Percentiles rank a stretch among this genome's conserved stretches.
Conservation (phyloP, 805 yeast species). For the Spathaspora gorwiae region DNA sequence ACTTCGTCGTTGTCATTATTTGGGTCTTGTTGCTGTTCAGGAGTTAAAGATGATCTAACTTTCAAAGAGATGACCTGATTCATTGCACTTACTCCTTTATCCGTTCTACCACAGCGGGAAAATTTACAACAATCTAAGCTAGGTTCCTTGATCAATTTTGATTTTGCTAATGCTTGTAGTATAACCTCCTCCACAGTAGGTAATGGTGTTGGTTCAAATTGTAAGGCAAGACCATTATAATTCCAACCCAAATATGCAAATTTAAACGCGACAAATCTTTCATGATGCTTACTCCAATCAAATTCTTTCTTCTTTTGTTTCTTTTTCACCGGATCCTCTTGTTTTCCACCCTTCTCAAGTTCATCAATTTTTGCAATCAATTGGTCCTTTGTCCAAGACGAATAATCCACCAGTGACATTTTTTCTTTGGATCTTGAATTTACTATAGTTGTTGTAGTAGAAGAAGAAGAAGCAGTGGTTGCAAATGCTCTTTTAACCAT, state of each 20-base stretch:
- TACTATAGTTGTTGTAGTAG: neutral
- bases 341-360: conserved; percentile 40
- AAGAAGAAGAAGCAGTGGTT: neutral
- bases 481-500: conserved; percentile 5
- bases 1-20: conserved; percentile 62
- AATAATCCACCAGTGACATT: conserved; percentile 31
- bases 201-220: conserved; percentile 66
- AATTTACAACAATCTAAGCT: conserved; percentile 65
- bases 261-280: conserved; percentile 69
- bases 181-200: conserved; percentile 85
- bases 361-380: conserved; percentile 53
- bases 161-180: conserved; percentile 63
- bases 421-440: too few species aligned
- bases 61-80: conserved; percentile 83
- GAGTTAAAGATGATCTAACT: conserved; percentile 63
- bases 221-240: conserved; percentile 85
- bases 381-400: conserved; percentile 61
- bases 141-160: conserved; percentile 58
- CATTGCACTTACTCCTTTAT: conserved; percentile 95
- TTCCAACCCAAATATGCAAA: conserved; percentile 94
- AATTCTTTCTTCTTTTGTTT: conserved; percentile 40
- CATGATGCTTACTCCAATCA: conserved; percentile 59
- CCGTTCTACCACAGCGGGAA: conserved; percentile 93
- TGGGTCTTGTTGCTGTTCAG: conserved; percentile 58
- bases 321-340: neutral